Conservation (phyloP, 208 protist species). For the Crithidia mellificae region DNA sequence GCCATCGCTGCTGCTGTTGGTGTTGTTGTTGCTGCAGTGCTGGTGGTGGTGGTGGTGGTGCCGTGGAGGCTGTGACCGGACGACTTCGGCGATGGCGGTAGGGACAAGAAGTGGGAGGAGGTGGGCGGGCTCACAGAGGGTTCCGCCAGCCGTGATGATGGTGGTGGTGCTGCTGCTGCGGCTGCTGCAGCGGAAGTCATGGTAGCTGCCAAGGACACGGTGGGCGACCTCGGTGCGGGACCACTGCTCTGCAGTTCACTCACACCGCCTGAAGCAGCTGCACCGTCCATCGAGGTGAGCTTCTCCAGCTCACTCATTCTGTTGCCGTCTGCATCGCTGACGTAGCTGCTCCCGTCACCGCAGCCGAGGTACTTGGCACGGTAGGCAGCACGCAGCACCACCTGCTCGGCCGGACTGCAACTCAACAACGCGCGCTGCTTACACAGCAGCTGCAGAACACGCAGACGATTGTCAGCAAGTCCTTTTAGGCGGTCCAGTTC, state of each 20-base stretch:
- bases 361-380: slow-evolving; percentile 30
- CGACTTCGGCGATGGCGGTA: slow-evolving; percentile 25
- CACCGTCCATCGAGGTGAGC: not conserved
- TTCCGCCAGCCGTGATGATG: not conserved
- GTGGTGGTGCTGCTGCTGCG: not conserved
- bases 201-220: not conserved
- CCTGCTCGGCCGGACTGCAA: slow-evolving; percentile 48
- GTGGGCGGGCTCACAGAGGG: slow-evolving; percentile 1
- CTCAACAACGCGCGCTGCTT: slow-evolving; percentile 56
- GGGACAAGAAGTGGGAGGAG: slow-evolving; percentile 25
- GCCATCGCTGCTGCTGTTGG: not conserved
- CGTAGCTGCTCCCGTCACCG: not conserved
- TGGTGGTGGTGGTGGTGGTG: too few species aligned
- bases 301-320: not conserved
- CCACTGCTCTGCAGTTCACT: too few species aligned
- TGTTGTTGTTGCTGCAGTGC: not conserved
- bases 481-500: slow-evolving; percentile 53
- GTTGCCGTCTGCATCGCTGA: too few species aligned
- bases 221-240: too few species aligned
- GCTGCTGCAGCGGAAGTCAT: not conserved
- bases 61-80: slow-evolving; percentile 3
- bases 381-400: slow-evolving; percentile 41
- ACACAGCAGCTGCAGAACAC: slow-evolving; percentile 53
- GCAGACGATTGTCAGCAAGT: slow-evolving; percentile 49
- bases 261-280: too few species aligned